Evolutionary conservation across 345 rosid species (phyloP), one percentile per base, ranked within the genome.

Genomic region (Noccaea caerulescens): DNA sequence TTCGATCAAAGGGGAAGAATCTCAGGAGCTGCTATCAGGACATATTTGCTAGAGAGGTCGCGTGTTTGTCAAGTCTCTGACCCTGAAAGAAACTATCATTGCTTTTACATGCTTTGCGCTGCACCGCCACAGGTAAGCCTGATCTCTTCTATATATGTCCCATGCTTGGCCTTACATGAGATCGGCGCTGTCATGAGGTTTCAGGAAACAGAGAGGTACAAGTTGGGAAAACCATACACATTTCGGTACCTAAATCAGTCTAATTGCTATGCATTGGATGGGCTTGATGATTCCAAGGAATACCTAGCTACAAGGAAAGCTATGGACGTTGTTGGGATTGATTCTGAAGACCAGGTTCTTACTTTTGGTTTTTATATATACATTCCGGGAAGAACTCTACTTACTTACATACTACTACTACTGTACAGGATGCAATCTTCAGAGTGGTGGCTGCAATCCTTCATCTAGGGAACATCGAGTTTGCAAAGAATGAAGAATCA

Each of bases 31-130:
- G 99, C 99, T 43, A 84, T 94, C 70, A 83, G 99, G 76, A 94
- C 99, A 75, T 94, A 94, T 79, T 75, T 94, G 77, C 82, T 94
- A 43, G 99, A 94, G 82, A 84, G 99, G 60, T 94, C 99, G 3
- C 93, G 99, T 32, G 99, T 94, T 79, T 94, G 99, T 79, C 99
- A 94, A 84, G 88, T 91, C 45, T 94, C 99, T 72, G 96, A 94
- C 79, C 98, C 96, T 32, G 99, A 94, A 85, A 87, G 99, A 83
- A 94, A 94, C 77, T 94, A 94, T 72, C 98, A 91, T 79, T 94
- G 99, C 82, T 94, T 94, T 79, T 94, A 94, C 81, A 91, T 94
- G 97, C 96, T 94, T 72, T 94, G 99, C 64, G 90, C 96, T 68
- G 99, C 96, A 58, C 97, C 99, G 0, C 69, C 77, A 4, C 83